Conservation (phyloP, 495 filamentous ascomycete genomes). For the Penicillium mononematosum region DNA sequence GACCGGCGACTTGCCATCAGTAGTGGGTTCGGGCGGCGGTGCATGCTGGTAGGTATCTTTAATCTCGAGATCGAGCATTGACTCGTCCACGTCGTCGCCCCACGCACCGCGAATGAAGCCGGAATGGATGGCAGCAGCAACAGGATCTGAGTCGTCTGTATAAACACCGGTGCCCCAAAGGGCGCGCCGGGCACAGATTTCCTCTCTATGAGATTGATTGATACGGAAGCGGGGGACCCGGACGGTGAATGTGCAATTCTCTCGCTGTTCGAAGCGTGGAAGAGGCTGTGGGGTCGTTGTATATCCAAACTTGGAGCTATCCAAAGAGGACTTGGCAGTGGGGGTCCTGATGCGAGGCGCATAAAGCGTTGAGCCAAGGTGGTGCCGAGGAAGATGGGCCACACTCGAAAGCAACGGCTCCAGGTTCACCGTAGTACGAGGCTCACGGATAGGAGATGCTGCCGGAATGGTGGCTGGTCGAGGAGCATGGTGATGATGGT, state of each 20-base stretch:
- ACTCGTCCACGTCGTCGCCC: conserved; percentile 68
- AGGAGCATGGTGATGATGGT: conserved; percentile 51
- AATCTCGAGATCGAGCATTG: conserved; percentile 64
- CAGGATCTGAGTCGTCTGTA: conserved; percentile 90
- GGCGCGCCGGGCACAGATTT: conserved; percentile 73
- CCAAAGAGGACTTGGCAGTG: conserved; percentile 43
- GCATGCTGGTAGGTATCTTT: conserved; percentile 44
- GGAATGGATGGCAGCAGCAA: conserved; percentile 89
- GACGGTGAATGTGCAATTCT: conserved; percentile 88
- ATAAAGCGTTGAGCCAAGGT: conserved; percentile 73
- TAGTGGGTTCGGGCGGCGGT: conserved; percentile 27
- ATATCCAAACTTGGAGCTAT: conserved; percentile 62
- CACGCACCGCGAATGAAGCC: conserved; percentile 91
- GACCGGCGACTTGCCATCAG: conserved; percentile 17
- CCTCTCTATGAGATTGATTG: conserved; percentile 62
- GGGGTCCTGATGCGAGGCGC: conserved; percentile 49
- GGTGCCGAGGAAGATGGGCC: conserved; percentile 66
- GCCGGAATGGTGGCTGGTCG: conserved; percentile 35
- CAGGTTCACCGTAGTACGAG: conserved; percentile 60
- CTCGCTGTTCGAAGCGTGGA: conserved; percentile 74
- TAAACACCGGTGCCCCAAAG: conserved; percentile 94
- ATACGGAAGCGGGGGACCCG: conserved; percentile 82
- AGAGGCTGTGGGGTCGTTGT: conserved; percentile 70
- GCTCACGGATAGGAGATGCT: conserved; percentile 55
- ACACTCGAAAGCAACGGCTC: conserved; percentile 68